Evolutionary conservation across 441 rosid species (phyloP).

Genomic region (Mallotus repandus): DNA sequence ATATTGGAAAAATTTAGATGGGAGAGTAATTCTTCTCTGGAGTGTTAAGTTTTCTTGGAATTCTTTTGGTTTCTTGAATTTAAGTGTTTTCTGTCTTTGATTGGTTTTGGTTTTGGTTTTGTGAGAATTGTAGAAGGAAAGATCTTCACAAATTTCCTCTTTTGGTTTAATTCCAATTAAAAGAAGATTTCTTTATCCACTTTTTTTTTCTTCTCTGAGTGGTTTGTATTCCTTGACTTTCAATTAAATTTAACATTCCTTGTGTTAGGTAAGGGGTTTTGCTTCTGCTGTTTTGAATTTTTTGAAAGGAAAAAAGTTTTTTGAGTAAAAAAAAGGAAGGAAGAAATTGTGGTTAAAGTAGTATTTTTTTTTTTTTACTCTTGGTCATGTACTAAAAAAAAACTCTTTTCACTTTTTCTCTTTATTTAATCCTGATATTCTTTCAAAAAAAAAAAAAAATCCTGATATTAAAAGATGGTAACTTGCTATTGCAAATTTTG

Average conservation of each 20-base stretch:
- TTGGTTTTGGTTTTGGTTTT: not conserved
- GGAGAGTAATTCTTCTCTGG: not conserved
- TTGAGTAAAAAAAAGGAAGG: not conserved
- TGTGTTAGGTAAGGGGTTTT: conserved; percentile 21
- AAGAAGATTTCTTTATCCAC: not conserved
- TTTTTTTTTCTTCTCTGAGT: not conserved
- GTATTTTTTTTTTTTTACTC: too few relatives aligned
- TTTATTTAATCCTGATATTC: not conserved
- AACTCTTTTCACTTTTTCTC: not conserved
- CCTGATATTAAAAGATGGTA: not conserved
- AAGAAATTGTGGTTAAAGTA: not conserved
- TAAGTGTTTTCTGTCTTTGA: not conserved
- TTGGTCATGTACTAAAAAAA: not conserved
- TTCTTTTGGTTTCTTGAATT: not conserved
- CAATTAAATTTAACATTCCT: not conserved
- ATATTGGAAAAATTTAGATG: not conserved
- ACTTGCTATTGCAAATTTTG: not conserved
- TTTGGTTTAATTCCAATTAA: not conserved
- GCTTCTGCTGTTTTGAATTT: not conserved
- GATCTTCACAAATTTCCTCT: not conserved
- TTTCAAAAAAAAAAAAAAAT: too few relatives aligned
- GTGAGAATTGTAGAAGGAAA: not conserved
- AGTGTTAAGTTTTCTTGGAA: not conserved
- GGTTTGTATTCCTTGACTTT: not conserved
- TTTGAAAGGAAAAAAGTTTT: too few relatives aligned